Base-by-base conservation (phyloP, 148 eudicot genomes). In the Diospyros kaki region DNA sequence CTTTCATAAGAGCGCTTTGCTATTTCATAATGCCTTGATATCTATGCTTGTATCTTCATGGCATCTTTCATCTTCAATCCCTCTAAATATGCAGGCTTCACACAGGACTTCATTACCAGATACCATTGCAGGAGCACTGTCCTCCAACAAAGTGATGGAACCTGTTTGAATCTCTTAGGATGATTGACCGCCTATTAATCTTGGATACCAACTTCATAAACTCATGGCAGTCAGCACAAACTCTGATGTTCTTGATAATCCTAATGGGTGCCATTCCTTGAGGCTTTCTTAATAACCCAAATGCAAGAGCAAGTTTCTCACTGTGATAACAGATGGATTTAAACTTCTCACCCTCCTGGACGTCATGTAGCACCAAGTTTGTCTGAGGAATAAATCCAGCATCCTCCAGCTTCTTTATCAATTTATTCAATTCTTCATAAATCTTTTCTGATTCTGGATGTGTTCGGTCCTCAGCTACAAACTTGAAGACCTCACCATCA, bases 91-190 rank as follows among this genome's bases (percentile, higher is more conserved):
- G n/a, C 39, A 9, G 18, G 43, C 38, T 40, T 48, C 2, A 15
- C 43, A 42, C 14, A 45, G 45, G 45, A 53, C 63, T 4, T 74
- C 66, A 63, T 80, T 76, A 80, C 83, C 83, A 80, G 58, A 75
- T 64, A 50, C 76, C 83, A 69, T 71, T 80, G 75, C 83, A 80
- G 12, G 83, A 80, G 71, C 83, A 80, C 41, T 51, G 52, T 60
- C 83, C 83, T 41, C 68, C 73, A 40, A 71, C 63, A 71, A 80
- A 80, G 48, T 80, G 83, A 76, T 80, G 83, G 38, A 80, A 80
- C 39, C 83, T 62, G 58, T 71, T 80, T 43, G 76, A 71, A 65
- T 80, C 83, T 50, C 79, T 75, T 72, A 80, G 60, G 46, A 80
- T 71, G 63, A 80, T 69, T 39, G 55, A 12, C 15, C 76, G 75